A percentile compares a stretch with the other conserved stretches of the same genome.
These are phyloP conservation scores for Cryptococcus sp. DNA, from an alignment of 1,284 basidiomycete species.

Conservation along the genomic window DNA sequence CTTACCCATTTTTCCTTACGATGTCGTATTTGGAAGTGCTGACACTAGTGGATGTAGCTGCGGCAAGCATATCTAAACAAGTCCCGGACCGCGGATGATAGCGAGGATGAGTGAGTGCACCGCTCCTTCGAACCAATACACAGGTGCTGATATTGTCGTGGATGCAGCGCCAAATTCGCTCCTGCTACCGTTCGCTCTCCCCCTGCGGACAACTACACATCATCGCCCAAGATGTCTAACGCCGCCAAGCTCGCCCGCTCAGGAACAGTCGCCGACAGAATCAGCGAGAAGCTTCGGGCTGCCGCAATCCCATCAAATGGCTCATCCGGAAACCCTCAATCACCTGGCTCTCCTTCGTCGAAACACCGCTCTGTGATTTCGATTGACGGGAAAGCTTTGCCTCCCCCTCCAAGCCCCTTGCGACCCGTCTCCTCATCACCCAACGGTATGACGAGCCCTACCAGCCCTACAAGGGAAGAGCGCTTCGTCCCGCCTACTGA, in stretches of 20 bases:
- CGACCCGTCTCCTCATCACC: slow-evolving; percentile 15
- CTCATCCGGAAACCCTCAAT: neutral
- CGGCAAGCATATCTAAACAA: slow-evolving; percentile 77
- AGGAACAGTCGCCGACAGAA: slow-evolving; percentile 53
- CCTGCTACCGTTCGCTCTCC: slow-evolving; percentile 60
- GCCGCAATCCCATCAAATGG: slow-evolving; percentile 29
- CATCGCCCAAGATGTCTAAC: slow-evolving; percentile 60
- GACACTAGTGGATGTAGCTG: slow-evolving; percentile 55
- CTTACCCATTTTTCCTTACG: neutral
- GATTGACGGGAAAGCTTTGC: slow-evolving; percentile 38
- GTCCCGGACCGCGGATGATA: slow-evolving; percentile 77
- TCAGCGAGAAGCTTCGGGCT: slow-evolving; percentile 51
- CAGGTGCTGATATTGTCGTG: neutral
- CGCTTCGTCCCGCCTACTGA: slow-evolving; percentile 47
- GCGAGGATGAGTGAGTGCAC: slow-evolving; percentile 78
- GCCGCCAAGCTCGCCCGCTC: slow-evolving; percentile 29
- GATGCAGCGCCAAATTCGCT: slow-evolving; percentile 75
- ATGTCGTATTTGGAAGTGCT: neutral
- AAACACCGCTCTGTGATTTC: slow-evolving; percentile 19
- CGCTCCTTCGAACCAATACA: no score
- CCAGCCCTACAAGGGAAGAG: slow-evolving; percentile 41
- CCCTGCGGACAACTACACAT: slow-evolving; percentile 68
- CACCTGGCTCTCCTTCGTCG: slow-evolving; percentile 7
- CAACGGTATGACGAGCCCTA: slow-evolving; percentile 23
- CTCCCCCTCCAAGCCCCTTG: slow-evolving; percentile 33